Base-by-base conservation (phyloP, 805 yeast genomes). In the Monosporozyma aerobia region DNA sequence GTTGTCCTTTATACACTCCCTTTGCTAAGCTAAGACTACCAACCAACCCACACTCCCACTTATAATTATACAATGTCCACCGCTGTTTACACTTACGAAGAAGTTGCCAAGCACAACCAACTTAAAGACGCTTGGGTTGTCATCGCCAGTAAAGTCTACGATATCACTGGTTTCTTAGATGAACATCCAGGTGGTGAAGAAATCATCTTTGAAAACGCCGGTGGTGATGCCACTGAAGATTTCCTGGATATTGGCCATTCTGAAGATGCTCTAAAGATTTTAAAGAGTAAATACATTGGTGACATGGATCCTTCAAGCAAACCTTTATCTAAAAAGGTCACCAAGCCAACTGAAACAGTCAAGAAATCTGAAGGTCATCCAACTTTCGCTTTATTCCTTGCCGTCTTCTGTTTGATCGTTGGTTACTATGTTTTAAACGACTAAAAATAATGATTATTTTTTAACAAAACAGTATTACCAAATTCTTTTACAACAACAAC, bases 181-280 rank as follows among this genome's bases (percentile, higher is more conserved):
- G 77, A 75, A 57, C 85, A 80, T 64, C 85, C 85, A 27, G 96
- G 96, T 65, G 96, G 96, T 53, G 85, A 83, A 52, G 96, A 87
- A 65, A 86, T 87, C 33, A 74, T 88, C 53, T 70, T 80, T 49
- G 95, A 87, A 60, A 77, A 81, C 64, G 95, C 86, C 33, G 96
- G 96, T 45, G 77, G 77, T 54, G 96, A 89, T 67, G 90, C 90
- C 53, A 87, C 97, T 9, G 80, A 79, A 51, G 82, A 89, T 48
- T 78, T 92, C 77, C 81, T 83, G 7, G 97, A 92, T 63, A 90
- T 94, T 67, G 99, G 99, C 37, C 99, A 94, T 73, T 89, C 98
- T 37, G 97, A 90, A 57, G 97, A 90, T 60, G 98, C 99, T 43
- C 82, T 83, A 61, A 94, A 85, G 62, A 76, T 85, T 60, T 75